Conservation (phyloP, 768 basidiomycete species). For the Amanita muscaria region DNA sequence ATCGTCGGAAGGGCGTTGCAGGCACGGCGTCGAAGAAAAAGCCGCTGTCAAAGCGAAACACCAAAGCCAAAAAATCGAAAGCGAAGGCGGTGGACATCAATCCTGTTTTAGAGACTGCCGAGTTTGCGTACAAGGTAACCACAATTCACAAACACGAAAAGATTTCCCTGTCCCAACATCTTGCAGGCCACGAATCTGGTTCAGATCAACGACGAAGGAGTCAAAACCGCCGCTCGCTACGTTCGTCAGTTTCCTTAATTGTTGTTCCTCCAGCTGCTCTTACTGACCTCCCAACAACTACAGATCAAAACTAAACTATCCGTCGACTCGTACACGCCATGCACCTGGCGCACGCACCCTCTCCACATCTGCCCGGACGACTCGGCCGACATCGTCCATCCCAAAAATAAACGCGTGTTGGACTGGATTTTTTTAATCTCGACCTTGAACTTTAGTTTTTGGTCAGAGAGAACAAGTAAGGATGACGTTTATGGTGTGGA, state of each 20-base stretch:
- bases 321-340: conserved; percentile 63
- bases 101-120: conserved; percentile 51
- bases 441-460: conserved; percentile 82
- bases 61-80: conserved; percentile 12
- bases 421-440: conserved; percentile 90
- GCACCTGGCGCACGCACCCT: conserved; percentile 71
- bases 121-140: conserved; percentile 52
- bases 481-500: conserved; percentile 65
- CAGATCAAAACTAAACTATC: conserved; percentile 57
- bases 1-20: conserved; percentile 8
- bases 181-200: conserved; percentile 53
- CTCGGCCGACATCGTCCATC: conserved; percentile 44
- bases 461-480: conserved; percentile 62
- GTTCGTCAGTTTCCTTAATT: conserved; percentile 28
- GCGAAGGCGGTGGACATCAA: too few species aligned
- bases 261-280: not conserved
- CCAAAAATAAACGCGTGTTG: conserved; percentile 48
- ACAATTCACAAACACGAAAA: too few species aligned
- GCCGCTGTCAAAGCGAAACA: conserved; percentile 17
- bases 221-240: conserved; percentile 56
- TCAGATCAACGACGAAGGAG: conserved; percentile 48
- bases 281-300: conserved; percentile 7
- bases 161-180: too few species aligned
- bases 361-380: conserved; percentile 69
- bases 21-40: too few species aligned